A percentile compares a stretch with the other conserved stretches of the same genome.
Evolutionary conservation across 2,329 filamentous ascomycete genomes (phyloP).

Genomic region (Davidsoniella virescens): DNA sequence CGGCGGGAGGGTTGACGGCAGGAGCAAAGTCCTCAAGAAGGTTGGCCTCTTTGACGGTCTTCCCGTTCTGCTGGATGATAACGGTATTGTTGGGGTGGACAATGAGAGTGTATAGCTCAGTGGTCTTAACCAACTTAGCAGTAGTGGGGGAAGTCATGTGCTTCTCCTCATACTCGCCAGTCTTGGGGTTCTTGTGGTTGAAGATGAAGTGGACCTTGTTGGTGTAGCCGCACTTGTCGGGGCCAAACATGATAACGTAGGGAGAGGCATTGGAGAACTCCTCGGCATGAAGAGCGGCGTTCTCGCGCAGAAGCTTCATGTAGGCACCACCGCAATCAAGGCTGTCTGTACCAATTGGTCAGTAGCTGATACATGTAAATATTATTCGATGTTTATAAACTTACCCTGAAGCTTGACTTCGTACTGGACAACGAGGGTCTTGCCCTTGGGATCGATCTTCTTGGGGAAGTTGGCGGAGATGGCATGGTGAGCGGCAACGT

Average conservation of each 20-base stretch:
- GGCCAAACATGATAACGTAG: constrained; percentile 99
- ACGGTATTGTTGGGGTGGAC: constrained; percentile 95
- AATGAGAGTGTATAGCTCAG: constrained; percentile 89
- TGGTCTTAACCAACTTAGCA: constrained; percentile 79
- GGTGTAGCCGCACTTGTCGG: constrained; percentile 96
- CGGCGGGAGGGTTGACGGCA: constrained; percentile 80
- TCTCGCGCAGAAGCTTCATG: constrained; percentile 96
- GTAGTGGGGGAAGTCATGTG: constrained; percentile 72
- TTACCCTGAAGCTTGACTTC: constrained; percentile 97
- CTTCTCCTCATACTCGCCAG: constrained; percentile 99
- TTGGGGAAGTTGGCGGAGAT: constrained; percentile 98
- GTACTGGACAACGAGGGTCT: constrained; percentile 94
- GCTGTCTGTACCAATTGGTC: constrained; percentile 42
- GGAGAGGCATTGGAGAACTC: constrained; percentile 96
- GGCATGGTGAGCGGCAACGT: constrained; percentile 92
- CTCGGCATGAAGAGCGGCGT: constrained; percentile 88
- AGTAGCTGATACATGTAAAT: too few relatives aligned
- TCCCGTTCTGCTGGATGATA: constrained; percentile 80
- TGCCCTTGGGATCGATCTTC: constrained; percentile 92
- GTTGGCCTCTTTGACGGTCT: constrained; percentile 72
- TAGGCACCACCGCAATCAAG: constrained; percentile 97
- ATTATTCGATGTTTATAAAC: constrained; percentile 21
- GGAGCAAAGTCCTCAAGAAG: constrained; percentile 89
- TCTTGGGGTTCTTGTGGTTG: constrained; percentile 99
- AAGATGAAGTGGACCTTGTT: constrained; percentile 99